A percentile compares a stretch with the other conserved stretches of the same genome.
Conservation (phyloP, 2,329 filamentous ascomycete genomes). For the Talaromyces albobiverticillius region DNA sequence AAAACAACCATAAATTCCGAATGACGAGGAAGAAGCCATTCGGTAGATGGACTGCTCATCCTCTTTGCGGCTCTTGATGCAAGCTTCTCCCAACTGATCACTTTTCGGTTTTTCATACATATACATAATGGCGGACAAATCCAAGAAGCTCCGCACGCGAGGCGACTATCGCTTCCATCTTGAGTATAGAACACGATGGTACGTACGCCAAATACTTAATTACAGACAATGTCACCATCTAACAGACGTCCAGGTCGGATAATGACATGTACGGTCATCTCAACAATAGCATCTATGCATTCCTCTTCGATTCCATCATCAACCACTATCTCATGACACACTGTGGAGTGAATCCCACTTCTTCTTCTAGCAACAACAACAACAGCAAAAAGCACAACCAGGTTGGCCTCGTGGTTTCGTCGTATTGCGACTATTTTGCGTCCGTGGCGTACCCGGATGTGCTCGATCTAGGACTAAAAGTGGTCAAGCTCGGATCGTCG, state of each 20-base stretch:
- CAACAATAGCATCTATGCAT: conserved; percentile 86
- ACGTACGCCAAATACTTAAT: conserved; percentile 11
- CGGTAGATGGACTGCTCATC: too few species aligned
- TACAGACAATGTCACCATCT: too few species aligned
- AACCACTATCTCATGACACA: conserved; percentile 83
- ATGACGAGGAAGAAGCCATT: too few species aligned
- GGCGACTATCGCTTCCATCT: conserved; percentile 74
- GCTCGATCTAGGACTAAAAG: conserved; percentile 76
- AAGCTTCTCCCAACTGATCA: too few species aligned
- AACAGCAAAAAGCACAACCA: conserved; percentile 48
- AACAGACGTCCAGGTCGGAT: conserved; percentile 62
- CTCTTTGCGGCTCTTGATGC: too few species aligned
- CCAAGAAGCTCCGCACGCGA: conserved; percentile 61
- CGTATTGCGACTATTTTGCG: conserved; percentile 80
- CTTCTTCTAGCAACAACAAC: conserved; percentile 11
- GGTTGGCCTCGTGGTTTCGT: conserved; percentile 81
- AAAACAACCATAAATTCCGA: too few species aligned
- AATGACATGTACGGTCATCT: conserved; percentile 95
- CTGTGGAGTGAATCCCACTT: conserved; percentile 65
- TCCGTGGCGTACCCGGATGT: conserved; percentile 78
- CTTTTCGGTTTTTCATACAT: not conserved
- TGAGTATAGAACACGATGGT: conserved; percentile 88
- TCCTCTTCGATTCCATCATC: conserved; percentile 84
- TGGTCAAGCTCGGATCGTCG: conserved; percentile 78
- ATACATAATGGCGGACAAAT: conserved; percentile 29